Conservation (phyloP, 148 eudicot species). For the Dianthus caryophyllus region DNA sequence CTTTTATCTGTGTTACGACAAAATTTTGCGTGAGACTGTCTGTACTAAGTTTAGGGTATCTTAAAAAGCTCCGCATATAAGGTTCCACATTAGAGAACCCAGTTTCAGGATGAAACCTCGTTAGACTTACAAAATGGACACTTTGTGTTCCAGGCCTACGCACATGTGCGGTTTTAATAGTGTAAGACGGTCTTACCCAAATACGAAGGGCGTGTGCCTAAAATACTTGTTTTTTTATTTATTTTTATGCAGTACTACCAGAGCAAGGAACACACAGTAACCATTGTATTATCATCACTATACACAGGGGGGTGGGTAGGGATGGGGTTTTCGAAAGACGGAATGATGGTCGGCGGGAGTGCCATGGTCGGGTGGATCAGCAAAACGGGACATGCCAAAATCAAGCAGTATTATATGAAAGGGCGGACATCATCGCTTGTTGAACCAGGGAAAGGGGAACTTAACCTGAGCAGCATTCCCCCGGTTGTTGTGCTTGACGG, state of each 20-base stretch:
- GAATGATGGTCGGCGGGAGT: conserved; percentile 86
- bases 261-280: conserved; percentile 58
- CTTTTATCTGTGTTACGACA: neutral
- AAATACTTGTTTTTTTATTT: neutral
- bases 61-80: no score
- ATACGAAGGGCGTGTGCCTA: neutral
- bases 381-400: conserved; percentile 50
- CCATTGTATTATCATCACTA: conserved; percentile 63
- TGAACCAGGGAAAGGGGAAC: conserved; percentile 60
- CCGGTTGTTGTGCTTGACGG: conserved; percentile 62
- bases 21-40: neutral
- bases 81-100: no score
- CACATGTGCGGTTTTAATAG: no score
- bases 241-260: conserved; percentile 64
- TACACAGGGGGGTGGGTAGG: conserved; percentile 98
- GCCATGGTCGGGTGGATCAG: conserved; percentile 95
- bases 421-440: conserved; percentile 53
- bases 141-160: no score
- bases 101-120: no score
- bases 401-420: conserved; percentile 58
- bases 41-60: no score
- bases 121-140: no score
- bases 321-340: conserved; percentile 77
- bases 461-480: conserved; percentile 64
- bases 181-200: neutral